Evolutionary conservation across 169 alveolate genomes (phyloP).

Genomic region (Eimeria necatrix): DNA sequence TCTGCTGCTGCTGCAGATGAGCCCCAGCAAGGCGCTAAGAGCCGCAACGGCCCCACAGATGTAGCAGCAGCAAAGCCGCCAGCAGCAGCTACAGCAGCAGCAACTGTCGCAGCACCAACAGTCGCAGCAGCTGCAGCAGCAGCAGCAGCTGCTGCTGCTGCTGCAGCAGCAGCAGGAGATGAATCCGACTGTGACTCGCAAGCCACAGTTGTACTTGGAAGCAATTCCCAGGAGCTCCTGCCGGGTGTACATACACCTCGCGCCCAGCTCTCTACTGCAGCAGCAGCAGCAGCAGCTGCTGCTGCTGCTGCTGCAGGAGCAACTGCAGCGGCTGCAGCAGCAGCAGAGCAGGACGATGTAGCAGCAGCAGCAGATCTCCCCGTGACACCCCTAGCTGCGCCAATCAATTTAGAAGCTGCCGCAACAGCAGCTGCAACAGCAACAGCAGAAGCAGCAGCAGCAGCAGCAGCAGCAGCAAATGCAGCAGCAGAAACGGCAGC

Average conservation of each 20-base stretch:
- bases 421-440: not conserved
- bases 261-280: not conserved
- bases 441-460: conserved; percentile 8
- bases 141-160: conserved; percentile 2
- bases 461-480: not conserved
- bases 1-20: not conserved
- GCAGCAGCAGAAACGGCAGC: conserved; percentile 1
- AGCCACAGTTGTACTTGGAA: conserved; percentile 10
- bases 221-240: not conserved
- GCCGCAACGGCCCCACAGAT: not conserved
- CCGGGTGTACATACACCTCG: not conserved
- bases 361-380: conserved; percentile 13
- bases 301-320: conserved; percentile 11
- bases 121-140: conserved; percentile 16
- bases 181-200: not conserved
- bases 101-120: conserved; percentile 14
- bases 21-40: not conserved
- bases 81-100: not conserved
- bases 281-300: conserved; percentile 30
- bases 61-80: conserved; percentile 1
- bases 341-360: not conserved
- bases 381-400: not conserved
- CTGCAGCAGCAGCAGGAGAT: not conserved
- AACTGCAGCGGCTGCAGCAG: conserved; percentile 1
- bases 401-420: not conserved